Evolutionary conservation across 75 land plant species (phyloP).

Genomic region (Pinus tabuliformis): DNA sequence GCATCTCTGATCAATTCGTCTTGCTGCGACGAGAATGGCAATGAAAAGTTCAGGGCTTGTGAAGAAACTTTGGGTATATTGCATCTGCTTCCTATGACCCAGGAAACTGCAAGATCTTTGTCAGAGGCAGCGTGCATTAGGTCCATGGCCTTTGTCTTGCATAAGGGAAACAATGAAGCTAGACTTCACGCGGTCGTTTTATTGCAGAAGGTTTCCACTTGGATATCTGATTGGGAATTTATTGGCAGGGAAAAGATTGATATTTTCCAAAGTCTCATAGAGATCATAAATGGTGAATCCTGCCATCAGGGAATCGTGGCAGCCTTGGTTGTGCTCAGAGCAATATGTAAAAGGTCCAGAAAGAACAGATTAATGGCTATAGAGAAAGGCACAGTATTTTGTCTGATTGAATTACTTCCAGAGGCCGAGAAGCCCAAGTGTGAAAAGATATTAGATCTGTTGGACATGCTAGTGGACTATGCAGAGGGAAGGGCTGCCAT

Average conservation of each 20-base stretch:
- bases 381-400: constrained; percentile 7
- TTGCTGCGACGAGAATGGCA: not conserved
- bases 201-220: not conserved
- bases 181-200: constrained; percentile 4
- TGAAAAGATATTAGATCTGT: too few species aligned
- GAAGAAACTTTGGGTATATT: constrained; percentile 6
- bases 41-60: not conserved
- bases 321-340: constrained; percentile 21
- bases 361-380: constrained; percentile 33
- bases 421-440: too few species aligned
- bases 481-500: too few species aligned
- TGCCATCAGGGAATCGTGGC: constrained; percentile 19
- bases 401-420: too few species aligned
- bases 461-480: too few species aligned
- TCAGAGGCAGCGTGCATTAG: not conserved
- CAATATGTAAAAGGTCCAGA: constrained; percentile 21
- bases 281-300: constrained; percentile 13
- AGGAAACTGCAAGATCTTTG: not conserved
- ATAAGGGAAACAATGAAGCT: not conserved
- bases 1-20: constrained; percentile 10
- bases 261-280: too few species aligned
- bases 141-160: not conserved
- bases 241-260: too few species aligned
- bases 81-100: not conserved
- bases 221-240: too few species aligned